Conservation (phyloP, 306 rosid species). For the Acacia melanoxylon region DNA sequence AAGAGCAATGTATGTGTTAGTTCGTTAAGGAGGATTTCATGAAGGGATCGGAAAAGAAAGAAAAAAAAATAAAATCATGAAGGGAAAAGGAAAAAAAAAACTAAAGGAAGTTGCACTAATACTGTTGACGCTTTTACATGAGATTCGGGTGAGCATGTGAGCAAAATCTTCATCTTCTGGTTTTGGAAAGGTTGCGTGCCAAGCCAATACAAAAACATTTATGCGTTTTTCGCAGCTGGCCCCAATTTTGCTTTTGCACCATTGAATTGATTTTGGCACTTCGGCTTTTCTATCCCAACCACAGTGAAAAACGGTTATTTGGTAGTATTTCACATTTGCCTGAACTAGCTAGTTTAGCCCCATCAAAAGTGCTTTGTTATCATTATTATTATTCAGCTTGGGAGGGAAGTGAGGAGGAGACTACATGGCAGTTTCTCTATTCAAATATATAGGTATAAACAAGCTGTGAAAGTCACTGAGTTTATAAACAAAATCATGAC, state of each 20-base stretch:
- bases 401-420: not conserved
- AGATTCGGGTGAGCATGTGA: slow-evolving; percentile 23
- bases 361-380: too few species aligned
- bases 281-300: slow-evolving; percentile 19
- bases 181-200: slow-evolving; percentile 31
- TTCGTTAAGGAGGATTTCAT: slow-evolving; percentile 13
- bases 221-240: not conserved
- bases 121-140: slow-evolving; percentile 13
- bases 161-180: slow-evolving; percentile 20
- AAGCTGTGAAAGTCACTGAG: too few species aligned
- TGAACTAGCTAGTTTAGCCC: not conserved
- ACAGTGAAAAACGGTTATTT: slow-evolving; percentile 18
- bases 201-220: slow-evolving; percentile 24
- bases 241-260: slow-evolving; percentile 30
- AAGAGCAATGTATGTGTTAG: not conserved
- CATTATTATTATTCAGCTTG: not conserved
- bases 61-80: not conserved
- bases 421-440: not conserved
- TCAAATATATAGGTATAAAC: not conserved
- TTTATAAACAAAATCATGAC: too few species aligned
- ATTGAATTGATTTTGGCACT: slow-evolving; percentile 21
- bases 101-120: not conserved
- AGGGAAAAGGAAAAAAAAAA: not conserved
- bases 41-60: not conserved
- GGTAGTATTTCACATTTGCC: not conserved